phyloP scores from a whole-genome alignment of 805 yeast genomes.

The Candida loeiensis region DNA sequence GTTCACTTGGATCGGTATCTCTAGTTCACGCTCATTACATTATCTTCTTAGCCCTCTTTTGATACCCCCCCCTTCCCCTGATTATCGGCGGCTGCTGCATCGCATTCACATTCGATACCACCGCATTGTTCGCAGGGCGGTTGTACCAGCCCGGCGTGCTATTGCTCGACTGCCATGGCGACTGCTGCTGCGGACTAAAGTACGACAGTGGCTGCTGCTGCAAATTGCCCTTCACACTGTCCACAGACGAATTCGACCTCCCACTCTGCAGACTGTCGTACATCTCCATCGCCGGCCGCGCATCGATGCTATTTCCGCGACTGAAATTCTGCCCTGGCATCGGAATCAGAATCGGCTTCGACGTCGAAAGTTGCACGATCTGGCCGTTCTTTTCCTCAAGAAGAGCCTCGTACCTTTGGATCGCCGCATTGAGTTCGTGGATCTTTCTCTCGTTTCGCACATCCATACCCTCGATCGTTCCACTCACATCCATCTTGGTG shows the following conservation, averaged over 20 bases:
- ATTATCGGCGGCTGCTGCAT: constrained; percentile 28
- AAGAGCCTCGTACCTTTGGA: constrained; percentile 31
- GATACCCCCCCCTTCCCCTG: constrained; percentile 44
- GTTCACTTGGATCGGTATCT: neutral
- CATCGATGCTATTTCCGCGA: constrained; percentile 1
- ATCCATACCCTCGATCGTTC: constrained; percentile 20
- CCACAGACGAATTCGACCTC: constrained; percentile 4
- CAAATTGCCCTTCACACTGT: neutral
- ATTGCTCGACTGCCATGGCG: neutral
- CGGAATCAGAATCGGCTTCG: constrained; percentile 39
- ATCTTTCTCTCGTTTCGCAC: constrained; percentile 33
- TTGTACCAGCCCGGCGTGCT: neutral
- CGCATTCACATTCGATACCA: constrained; percentile 8
- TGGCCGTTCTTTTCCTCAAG: constrained; percentile 36
- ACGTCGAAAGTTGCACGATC: constrained; percentile 33
- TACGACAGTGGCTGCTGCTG: constrained; percentile 5
- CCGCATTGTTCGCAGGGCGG: neutral
- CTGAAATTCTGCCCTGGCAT: neutral
- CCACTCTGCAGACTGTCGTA: constrained; percentile 4
- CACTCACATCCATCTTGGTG: constrained; percentile 26
- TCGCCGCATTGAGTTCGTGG: constrained; percentile 28
- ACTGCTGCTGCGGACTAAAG: neutral
- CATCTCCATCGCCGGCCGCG: constrained; percentile 5
- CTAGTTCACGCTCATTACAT: constrained; percentile 20
- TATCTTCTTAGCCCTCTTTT: constrained; percentile 37